Base-by-base conservation (phyloP, 1,284 basidiomycete genomes). In the Trametes hirsuta region DNA sequence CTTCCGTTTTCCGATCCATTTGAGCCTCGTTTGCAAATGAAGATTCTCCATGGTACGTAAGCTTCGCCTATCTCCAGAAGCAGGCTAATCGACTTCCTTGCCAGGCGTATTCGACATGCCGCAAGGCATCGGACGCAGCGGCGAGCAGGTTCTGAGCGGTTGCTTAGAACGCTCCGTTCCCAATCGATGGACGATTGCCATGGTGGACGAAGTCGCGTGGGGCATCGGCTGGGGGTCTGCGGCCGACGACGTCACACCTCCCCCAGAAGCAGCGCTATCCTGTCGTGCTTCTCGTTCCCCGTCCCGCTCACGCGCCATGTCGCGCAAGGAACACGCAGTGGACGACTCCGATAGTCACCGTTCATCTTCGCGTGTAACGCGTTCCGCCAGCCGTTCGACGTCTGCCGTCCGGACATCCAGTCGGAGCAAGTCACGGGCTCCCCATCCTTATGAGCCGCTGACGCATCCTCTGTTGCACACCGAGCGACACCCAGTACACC, bases 11-110 rank as follows among this genome's bases (percentile, higher is more conserved):
- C 73, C 34, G 95, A 98, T 74, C 78, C 88, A 0, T 98, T 93
- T 70, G 95, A 97, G 72, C 94, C 94, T 0, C 79, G 95, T 47
- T 75, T 97, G 62, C 90, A 93, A 63, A 89, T 94, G 84, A 96
- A 96, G 76, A 96, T 98, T 59, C 72, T 96, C 14, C 86, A 88
- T 58, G 94, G 95, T 81, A 76, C 79, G 76, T 85, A 62, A 53
- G 3, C 22, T 21, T 25, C 40, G 22, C n/a, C 11, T n/a, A 25
- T 34, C 18, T 15, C 37, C 12, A 25, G 35, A 59, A 53, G 50
- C 36, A 59, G 52, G 37, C 62, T 63, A 39, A 58, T 59, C 22
- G 52, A 61, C 46, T 42, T 59, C 30, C 37, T 57, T 65, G 48
- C 18, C 68, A 90, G 88, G 87, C 64, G 79, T 76, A 11, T 89